A percentile compares a stretch with the other conserved stretches of the same genome.
Evolutionary conservation across 2,329 filamentous ascomycete species (phyloP).

Genomic region (Zymoseptoria brevis): DNA sequence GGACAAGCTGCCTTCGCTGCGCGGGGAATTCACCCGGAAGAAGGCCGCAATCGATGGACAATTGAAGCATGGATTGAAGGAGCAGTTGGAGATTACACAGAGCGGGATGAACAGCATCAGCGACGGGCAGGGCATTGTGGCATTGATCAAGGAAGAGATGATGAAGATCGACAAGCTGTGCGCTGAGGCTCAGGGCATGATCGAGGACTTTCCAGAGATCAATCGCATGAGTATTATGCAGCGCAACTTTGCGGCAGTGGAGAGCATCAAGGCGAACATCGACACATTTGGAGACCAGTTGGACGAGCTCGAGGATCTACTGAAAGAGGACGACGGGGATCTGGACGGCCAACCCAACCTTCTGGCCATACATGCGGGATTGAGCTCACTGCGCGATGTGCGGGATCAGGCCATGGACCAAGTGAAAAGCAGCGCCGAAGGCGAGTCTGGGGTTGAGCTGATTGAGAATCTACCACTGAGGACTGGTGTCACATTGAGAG

Average conservation of each 20-base stretch:
- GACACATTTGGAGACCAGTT: constrained; percentile 79
- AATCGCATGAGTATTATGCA: constrained; percentile 90
- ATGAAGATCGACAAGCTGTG: constrained; percentile 97
- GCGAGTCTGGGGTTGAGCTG: constrained; percentile 92
- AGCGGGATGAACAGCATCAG: constrained; percentile 81
- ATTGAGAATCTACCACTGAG: constrained; percentile 64
- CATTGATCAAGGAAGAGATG: constrained; percentile 94
- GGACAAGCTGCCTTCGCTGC: constrained; percentile 85
- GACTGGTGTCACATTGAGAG: constrained; percentile 64
- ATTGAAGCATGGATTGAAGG: constrained; percentile 76
- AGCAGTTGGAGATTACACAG: constrained; percentile 92
- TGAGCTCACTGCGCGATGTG: constrained; percentile 87
- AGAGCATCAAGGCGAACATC: constrained; percentile 85
- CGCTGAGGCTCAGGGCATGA: constrained; percentile 94
- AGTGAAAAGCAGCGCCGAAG: constrained; percentile 64
- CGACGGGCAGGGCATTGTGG: constrained; percentile 85
- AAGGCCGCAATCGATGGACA: constrained; percentile 86
- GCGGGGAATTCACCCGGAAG: constrained; percentile 88
- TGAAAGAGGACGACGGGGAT: constrained; percentile 77
- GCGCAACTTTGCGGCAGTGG: constrained; percentile 87
- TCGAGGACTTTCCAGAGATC: constrained; percentile 90
- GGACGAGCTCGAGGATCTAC: constrained; percentile 64
- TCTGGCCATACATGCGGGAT: constrained; percentile 79
- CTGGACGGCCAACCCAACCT: constrained; percentile 87
- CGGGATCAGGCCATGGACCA: constrained; percentile 95